These are phyloP conservation scores for Hebeloma cylindrosporum DNA, from an alignment of 768 basidiomycete species.

Conservation along the genomic window DNA sequence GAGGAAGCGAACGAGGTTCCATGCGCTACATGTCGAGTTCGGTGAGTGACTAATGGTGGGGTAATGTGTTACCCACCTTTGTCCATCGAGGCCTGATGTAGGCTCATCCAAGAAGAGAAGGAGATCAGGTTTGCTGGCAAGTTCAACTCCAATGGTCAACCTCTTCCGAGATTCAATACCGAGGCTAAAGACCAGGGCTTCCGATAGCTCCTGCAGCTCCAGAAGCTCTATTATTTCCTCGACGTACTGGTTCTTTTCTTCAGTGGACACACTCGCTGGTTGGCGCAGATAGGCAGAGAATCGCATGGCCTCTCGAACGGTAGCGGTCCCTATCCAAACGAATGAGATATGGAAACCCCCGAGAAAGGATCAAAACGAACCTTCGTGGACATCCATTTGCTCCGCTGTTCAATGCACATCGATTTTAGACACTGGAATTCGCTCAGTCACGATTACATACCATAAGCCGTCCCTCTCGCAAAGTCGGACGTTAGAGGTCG, in stretches of 20 bases:
- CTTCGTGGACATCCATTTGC: conserved; percentile 86
- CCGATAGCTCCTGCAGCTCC: conserved; percentile 80
- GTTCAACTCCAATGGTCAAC: conserved; percentile 88
- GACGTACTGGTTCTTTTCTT: conserved; percentile 78
- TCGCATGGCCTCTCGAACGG: conserved; percentile 82
- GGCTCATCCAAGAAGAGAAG: conserved; percentile 67
- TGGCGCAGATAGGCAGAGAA: conserved; percentile 87
- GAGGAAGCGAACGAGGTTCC: conserved; percentile 80
- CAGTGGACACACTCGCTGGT: conserved; percentile 59
- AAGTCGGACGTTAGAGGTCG: conserved; percentile 56
- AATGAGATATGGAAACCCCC: neutral
- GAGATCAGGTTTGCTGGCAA: conserved; percentile 83
- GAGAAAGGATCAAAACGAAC: neutral
- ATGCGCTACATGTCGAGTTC: conserved; percentile 63
- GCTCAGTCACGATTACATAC: conserved; percentile 35
- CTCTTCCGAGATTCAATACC: conserved; percentile 76
- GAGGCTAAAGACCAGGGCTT: conserved; percentile 75
- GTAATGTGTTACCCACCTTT: conserved; percentile 29
- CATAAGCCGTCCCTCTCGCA: conserved; percentile 74
- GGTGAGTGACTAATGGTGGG: conserved; percentile 31
- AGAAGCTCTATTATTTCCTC: conserved; percentile 83
- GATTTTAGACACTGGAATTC: conserved; percentile 15
- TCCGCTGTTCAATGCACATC: conserved; percentile 46
- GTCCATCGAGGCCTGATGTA: conserved; percentile 45
- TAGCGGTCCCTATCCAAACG: conserved; percentile 50